phyloP scores from a whole-genome alignment of 2,329 filamentous ascomycete species.

The Xylaria sp. region DNA sequence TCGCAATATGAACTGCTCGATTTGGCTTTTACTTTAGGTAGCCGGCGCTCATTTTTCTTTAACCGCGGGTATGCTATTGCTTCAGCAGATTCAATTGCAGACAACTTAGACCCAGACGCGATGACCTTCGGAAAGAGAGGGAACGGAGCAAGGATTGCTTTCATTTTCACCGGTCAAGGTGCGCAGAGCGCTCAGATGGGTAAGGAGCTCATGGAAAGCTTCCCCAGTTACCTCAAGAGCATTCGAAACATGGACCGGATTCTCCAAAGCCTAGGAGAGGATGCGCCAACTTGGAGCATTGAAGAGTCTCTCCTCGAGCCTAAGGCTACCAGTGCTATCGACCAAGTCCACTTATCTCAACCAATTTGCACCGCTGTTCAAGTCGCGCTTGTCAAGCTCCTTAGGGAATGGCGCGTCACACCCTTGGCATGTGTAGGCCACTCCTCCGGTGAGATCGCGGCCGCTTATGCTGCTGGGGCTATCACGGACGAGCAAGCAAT shows the following conservation, averaged over 20 bases:
- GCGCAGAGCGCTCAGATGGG: slow-evolving; percentile 50
- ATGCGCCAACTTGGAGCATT: slow-evolving; percentile 38
- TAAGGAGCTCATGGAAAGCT: slow-evolving; percentile 42
- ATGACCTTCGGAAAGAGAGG: slow-evolving; percentile 14
- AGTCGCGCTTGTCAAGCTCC: slow-evolving; percentile 47
- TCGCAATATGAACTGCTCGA: slow-evolving; percentile 24
- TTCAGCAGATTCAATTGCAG: background rate
- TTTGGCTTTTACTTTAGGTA: slow-evolving; percentile 22
- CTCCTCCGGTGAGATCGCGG: slow-evolving; percentile 51
- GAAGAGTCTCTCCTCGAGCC: slow-evolving; percentile 13
- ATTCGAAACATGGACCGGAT: slow-evolving; percentile 34
- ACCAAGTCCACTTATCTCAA: slow-evolving; percentile 48
- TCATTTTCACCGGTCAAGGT: slow-evolving; percentile 32
- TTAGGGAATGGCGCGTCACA: slow-evolving; percentile 39
- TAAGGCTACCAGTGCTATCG: slow-evolving; percentile 41
- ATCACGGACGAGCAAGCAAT: slow-evolving; percentile 40
- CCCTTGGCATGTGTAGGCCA: slow-evolving; percentile 48
- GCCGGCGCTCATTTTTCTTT: slow-evolving; percentile 23
- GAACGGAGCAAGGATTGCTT: slow-evolving; percentile 12
- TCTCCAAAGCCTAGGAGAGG: slow-evolving; percentile 29
- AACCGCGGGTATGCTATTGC: slow-evolving; percentile 18
- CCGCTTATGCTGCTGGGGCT: slow-evolving; percentile 44
- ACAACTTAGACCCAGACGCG: slow-evolving; percentile 3
- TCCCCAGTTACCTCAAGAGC: slow-evolving; percentile 20
- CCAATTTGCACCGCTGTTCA: slow-evolving; percentile 48